Evolutionary conservation across 2,329 filamentous ascomycete species (phyloP), one percentile per base, ranked within the genome.

Genomic region (Pseudogymnoascus sp.): DNA sequence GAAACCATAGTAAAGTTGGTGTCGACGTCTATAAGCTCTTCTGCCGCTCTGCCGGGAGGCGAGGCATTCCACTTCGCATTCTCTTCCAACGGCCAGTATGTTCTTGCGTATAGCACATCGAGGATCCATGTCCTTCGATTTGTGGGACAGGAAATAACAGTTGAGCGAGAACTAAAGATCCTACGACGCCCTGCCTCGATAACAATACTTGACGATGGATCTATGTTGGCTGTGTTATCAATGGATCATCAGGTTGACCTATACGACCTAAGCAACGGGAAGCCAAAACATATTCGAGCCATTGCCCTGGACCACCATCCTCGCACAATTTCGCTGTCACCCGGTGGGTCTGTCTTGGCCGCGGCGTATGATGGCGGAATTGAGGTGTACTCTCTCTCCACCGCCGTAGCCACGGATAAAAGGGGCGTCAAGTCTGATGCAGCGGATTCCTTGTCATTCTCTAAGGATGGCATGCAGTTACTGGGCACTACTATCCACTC

Each of bases 311-410:
- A 93, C 68, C 87, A 94, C 71, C 83, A 84, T 61, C 90, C 91
- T 7, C 84, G 86, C 60, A 85, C 90, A 12, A 88, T 96, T 65
- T 86, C 89, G 14, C 76, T 96, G 30, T 93, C 91, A 0, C 90
- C 91, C 1, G 89, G 88, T 65, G 90, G 90, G 22, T 85, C 87
- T 43, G 89, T 96, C 12, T 75, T 96, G 50, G 91, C 91, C 22
- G 88, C 90, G 14, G 91, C 91, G 6, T 95, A 92, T 72, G 86
- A 91, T 69, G 89, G 89, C 61, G 90, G 89, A n/a, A 92, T 96
- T 64, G 91, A 96, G 72, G 89, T 96, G 0, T 86, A 89, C 28
- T 89, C 90, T 4, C 76, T 96, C 38, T 83, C 83, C 2, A 82
- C 79, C 60, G 84, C 83, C 25, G 69, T 87, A 28, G 73, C 82